Conservation (phyloP, 257 asterid species). For the Scutellaria galericulata region DNA sequence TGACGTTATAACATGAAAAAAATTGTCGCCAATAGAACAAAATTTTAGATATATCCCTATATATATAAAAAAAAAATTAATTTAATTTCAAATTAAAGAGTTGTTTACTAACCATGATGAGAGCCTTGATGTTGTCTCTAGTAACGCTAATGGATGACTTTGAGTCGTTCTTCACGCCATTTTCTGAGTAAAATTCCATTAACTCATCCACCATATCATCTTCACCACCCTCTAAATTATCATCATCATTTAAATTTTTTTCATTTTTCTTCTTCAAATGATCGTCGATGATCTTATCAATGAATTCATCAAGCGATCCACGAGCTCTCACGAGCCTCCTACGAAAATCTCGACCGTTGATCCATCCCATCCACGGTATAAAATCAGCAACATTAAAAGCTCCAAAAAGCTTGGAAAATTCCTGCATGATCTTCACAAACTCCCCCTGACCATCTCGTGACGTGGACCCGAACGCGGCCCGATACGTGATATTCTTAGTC, state of each 20-base stretch:
- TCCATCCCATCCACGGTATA: conserved; percentile 65
- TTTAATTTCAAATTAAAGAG: too few species aligned
- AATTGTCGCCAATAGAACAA: too few species aligned
- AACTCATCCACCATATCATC: conserved; percentile 76
- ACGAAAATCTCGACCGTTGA: conserved; percentile 46
- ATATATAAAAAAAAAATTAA: too few species aligned
- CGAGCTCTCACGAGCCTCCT: conserved; percentile 56
- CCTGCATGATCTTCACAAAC: conserved; percentile 67
- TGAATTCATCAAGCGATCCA: conserved; percentile 66
- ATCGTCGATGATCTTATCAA: conserved; percentile 65
- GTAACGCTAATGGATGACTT: too few species aligned
- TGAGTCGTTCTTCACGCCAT: not conserved
- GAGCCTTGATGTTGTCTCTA: too few species aligned
- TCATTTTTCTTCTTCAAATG: conserved; percentile 49
- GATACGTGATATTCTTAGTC: conserved; percentile 59
- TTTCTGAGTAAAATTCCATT: conserved; percentile 56
- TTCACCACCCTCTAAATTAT: not conserved
- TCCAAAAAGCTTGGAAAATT: conserved; percentile 69
- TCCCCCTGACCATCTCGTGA: conserved; percentile 48
- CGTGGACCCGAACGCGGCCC: too few species aligned
- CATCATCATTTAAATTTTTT: not conserved
- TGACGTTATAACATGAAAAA: too few species aligned
- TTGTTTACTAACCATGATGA: too few species aligned
- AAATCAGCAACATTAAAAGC: conserved; percentile 72
- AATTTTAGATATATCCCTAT: too few species aligned